Base-by-base conservation (phyloP, 2,329 filamentous ascomycete species). In the Aspergillus uvarum region DNA sequence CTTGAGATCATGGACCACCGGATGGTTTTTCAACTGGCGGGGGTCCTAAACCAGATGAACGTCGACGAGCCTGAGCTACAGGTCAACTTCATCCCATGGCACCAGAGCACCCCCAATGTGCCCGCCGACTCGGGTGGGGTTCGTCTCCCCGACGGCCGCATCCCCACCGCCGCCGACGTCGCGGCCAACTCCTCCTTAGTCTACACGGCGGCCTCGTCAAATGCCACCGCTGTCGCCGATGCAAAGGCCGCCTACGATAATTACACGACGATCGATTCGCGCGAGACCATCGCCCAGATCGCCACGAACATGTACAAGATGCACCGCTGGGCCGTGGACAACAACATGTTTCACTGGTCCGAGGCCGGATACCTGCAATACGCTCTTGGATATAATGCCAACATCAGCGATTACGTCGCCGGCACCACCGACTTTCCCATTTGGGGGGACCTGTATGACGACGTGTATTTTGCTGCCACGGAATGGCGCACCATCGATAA, bases 401-500 rank as follows among this genome's bases (percentile, higher is more conserved):
- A 87, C 66, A 81, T 82, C 64, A 85, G 82, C 1, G 84, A 88
- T 63, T 75, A 83, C 5, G 79, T 80, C 1, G 80, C 80, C 6
- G 77, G 74, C 21, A 71, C 79, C 2, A 74, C 73, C 0, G 73
- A 75, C 8, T 76, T 78, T 8, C 80, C 78, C 53, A 87, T 73
- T 8, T 73, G 86, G 72, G 77, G 81, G 7, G 77, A 76, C 64
- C 69, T 83, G 14, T 85, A 85, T 63, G 86, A 88, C 2, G 76
- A 76, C 5, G 77, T 85, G 5, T 89, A 89, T 72, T 88, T 88
- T 68, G 67, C 71, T 1, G 85, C 86, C 0, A 83, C 83, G 0
- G 78, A 79, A 4, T 89, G 84, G 85, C 79, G 77, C n/a, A 89
- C 87, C 3, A 88, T 90, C 63, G 84, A 90, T 67, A 79, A 83